phyloP scores from a whole-genome alignment of 208 protist species.

The Kentomonas sorsogonicus region DNA sequence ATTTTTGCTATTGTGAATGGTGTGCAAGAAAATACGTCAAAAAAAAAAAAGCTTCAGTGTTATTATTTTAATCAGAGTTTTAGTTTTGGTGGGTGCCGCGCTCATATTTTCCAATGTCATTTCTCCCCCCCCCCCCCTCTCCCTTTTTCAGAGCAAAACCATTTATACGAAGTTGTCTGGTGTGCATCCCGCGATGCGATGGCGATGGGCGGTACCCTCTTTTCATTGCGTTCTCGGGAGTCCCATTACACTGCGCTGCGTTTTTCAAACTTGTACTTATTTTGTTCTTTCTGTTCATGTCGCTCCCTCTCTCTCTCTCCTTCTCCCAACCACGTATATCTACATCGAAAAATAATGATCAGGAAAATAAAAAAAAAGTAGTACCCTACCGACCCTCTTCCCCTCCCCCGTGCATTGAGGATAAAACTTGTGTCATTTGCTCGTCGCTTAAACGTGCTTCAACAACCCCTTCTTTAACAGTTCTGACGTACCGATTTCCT shows the following conservation, averaged over 20 bases:
- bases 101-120: no score
- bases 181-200: no score
- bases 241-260: slow-evolving; percentile 9
- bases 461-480: not conserved
- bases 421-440: no score
- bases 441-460: not conserved
- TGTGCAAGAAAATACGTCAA: not conserved
- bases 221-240: slow-evolving; percentile 2
- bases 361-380: not conserved
- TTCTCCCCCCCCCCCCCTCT: not conserved
- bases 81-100: no score
- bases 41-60: slow-evolving; percentile 1
- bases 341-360: no score
- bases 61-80: no score
- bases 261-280: no score
- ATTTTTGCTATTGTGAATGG: slow-evolving; percentile 8
- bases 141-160: no score
- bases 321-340: not conserved
- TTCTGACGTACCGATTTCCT: not conserved
- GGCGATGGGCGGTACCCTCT: no score
- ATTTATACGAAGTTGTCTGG: no score
- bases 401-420: no score
- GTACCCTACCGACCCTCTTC: no score
- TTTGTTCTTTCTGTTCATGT: not conserved
- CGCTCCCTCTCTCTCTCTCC: not conserved